Evolutionary conservation across 2,329 filamentous ascomycete species (phyloP), one percentile per base, ranked within the genome.

Genomic region (Paraphaeosphaeria minitans): DNA sequence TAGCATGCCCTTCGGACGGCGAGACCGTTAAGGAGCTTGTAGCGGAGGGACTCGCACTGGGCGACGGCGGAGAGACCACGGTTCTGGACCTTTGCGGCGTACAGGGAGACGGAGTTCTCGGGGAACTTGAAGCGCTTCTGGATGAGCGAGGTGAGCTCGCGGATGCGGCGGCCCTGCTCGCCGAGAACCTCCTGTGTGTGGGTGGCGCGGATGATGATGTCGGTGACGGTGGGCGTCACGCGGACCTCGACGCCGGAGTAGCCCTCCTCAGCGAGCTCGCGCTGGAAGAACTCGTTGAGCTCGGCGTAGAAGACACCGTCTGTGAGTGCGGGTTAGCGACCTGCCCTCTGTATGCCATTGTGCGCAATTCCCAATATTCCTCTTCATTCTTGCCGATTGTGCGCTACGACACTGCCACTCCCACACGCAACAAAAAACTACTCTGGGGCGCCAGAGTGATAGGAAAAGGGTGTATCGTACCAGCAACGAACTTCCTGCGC

Each of bases 41-140:
- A 99, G 83, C 95, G 91, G 81, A 99, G 93, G 74, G 94, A 98
- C 87, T 99, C 95, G 92, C 95, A 99, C 88, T 99, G 95, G 78
- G 95, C 95, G 84, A 99, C 95, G 80, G 95, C 95, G 78, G 94
- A 98, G 73, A 99, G 93, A 91, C 95, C 95, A 81, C 95, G 94
- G 88, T 97, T 98, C 88, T 98, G 95, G 80, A 99, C 95, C 90
- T 99, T 99, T 83, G 95, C 96, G 84, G 95, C 95, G 83, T 99
- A 99, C 79, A 99, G 93, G 71, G 95, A 98, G 82, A 99, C 95
- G 75, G 91, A 96, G 91, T 98, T 98, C 87, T 98, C 94, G 84
- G 95, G 94, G 90, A 99, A 99, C 88, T 97, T 97, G 92, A 99
- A 99, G 80, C 95, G 93, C 91, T 99, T 98, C 88, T 99, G 96